Base-by-base conservation (phyloP, 805 yeast genomes). In the Yarrowia porcina region DNA sequence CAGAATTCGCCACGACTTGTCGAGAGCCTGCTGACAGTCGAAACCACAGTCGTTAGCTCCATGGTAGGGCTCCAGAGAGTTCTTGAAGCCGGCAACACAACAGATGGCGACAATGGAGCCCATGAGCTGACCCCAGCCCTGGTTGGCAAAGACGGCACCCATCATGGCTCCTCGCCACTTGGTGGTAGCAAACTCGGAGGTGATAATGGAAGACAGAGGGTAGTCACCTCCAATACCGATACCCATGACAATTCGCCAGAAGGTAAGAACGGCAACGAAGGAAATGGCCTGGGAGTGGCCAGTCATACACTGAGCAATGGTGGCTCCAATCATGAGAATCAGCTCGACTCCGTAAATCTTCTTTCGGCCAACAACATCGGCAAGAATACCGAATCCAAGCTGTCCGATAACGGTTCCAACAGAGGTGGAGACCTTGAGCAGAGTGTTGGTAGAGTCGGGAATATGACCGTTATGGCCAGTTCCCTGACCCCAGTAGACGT, bases 191-290 rank as follows among this genome's bases (percentile, higher is more conserved):
- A 90, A 90, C 80, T 90, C 97, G 64, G 97, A 87, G 10, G 96
- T 87, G 68, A 90, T 90, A 74, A 90, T 87, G n/a, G 96, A 89
- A 17, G 96, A 89, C 71, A 91, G 81, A 69, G 97, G 97, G 75
- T 90, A 90, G 79, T 90, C 97, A 82, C 97, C 97, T 80, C 97
- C 97, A 70, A 90, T 91, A 84, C 97, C 97, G 70, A 91, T 87
- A 81, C 97, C 97, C 90, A 86, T 87, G 66, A 90, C 72, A 68
- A 90, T 86, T 84, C 97, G 88, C 78, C 85, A 86, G 71, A 87
- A 85, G 11, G 86, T 77, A 66, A 91, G 80, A 59, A 89, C 80
- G 45, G 94, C 96, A 63, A 84, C 83, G 71, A 90, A 87, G 71
- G 80, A 81, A 65, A 90, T 77, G 67, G 87, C 94, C 25, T 89